Conservation (phyloP, 495 filamentous ascomycete genomes). For the Letharia lupina region DNA sequence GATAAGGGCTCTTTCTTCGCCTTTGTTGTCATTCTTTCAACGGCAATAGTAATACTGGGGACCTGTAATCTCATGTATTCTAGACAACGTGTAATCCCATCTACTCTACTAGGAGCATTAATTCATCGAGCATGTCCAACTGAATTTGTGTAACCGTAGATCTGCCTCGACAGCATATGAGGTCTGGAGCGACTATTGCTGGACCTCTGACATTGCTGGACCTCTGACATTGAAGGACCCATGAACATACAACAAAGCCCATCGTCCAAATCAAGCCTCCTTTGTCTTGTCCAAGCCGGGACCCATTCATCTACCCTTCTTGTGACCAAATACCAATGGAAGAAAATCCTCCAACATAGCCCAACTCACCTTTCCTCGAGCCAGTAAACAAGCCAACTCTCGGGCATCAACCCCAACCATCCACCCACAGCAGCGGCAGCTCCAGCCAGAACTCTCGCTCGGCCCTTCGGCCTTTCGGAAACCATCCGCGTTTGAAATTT, state of each 20-base stretch:
- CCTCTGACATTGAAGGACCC: neutral
- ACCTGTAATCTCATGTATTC: neutral
- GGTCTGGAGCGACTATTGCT: neutral
- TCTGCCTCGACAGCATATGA: neutral
- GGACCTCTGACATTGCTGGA: too few relatives aligned
- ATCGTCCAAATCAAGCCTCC: neutral
- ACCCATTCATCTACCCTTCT: too few relatives aligned
- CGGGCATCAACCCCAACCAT: neutral
- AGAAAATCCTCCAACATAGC: too few relatives aligned
- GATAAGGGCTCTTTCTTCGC: neutral
- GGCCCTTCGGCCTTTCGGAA: constrained; percentile 1
- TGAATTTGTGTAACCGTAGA: too few relatives aligned
- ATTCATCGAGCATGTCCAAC: neutral
- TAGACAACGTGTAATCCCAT: neutral
- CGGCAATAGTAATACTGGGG: neutral
- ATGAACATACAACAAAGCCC: neutral
- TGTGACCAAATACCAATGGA: too few relatives aligned
- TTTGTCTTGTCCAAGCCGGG: neutral
- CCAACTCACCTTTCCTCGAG: neutral
- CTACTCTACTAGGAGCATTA: neutral
- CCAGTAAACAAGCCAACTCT: neutral
- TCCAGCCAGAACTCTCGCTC: neutral
- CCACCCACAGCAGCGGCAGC: neutral
- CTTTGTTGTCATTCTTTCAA: constrained; percentile 1
- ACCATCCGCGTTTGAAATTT: neutral